A percentile compares a stretch with the other conserved stretches of the same genome.
Conservation (phyloP, 2,329 filamentous ascomycete species). For the Calycina marina region DNA sequence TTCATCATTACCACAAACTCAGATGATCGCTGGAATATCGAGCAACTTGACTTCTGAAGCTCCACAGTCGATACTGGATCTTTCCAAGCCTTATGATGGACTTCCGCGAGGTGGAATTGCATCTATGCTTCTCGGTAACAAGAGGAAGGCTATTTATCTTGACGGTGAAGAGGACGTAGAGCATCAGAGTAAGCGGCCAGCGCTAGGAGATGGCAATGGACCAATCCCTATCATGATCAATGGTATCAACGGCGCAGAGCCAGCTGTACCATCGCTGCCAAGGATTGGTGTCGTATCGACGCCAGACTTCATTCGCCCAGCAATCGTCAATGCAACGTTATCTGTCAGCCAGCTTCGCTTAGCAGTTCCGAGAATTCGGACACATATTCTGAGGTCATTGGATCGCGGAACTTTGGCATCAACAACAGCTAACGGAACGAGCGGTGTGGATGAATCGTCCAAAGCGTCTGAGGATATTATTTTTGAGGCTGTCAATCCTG, state of each 20-base stretch:
- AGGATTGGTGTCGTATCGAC: slow-evolving; percentile 49
- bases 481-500: slow-evolving; percentile 78
- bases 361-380: slow-evolving; percentile 74
- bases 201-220: slow-evolving; percentile 45
- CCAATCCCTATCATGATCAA: slow-evolving; percentile 64
- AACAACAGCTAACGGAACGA: slow-evolving; percentile 22
- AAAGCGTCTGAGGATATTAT: slow-evolving; percentile 56
- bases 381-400: slow-evolving; percentile 67
- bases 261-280: slow-evolving; percentile 48
- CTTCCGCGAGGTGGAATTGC: slow-evolving; percentile 80
- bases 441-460: slow-evolving; percentile 42
- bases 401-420: slow-evolving; percentile 44
- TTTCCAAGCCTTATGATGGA: slow-evolving; percentile 88
- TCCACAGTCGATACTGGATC: slow-evolving; percentile 71
- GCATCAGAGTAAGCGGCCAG: slow-evolving; percentile 42
- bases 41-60: slow-evolving; percentile 53
- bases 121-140: slow-evolving; percentile 80
- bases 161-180: slow-evolving; percentile 61
- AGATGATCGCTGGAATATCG: slow-evolving; percentile 64
- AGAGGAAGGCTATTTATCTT: slow-evolving; percentile 61
- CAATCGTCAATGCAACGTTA: slow-evolving; percentile 70
- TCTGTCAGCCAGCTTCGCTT: slow-evolving; percentile 71
- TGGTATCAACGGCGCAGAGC: slow-evolving; percentile 62
- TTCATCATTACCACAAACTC: slow-evolving; percentile 78
- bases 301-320: slow-evolving; percentile 76